Percentiles rank a stretch among this genome's conserved stretches.
Conservation (phyloP, 257 asterid genomes). For the Eustoma russellianum region DNA sequence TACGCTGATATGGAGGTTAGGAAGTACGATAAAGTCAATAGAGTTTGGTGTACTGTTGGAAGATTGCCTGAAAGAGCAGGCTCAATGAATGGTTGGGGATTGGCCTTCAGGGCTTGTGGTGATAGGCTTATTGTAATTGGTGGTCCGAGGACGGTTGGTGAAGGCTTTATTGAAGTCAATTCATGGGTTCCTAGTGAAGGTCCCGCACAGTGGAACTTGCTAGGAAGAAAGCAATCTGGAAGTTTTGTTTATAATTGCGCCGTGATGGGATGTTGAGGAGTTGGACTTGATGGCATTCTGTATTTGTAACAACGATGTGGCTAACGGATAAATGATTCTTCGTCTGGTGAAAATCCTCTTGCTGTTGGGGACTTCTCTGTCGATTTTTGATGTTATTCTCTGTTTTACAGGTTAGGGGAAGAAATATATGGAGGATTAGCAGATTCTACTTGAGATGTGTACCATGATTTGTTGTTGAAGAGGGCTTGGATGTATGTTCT, state of each 20-base stretch:
- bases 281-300: constrained; percentile 16
- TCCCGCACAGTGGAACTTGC: constrained; percentile 50
- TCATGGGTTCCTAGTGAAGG: constrained; percentile 46
- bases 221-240: constrained; percentile 65
- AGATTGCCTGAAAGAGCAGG: constrained; percentile 66
- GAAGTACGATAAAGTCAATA: constrained; percentile 40
- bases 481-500: constrained; percentile 43
- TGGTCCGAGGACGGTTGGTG: constrained; percentile 52
- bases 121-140: constrained; percentile 60
- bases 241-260: constrained; percentile 97
- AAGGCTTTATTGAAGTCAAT: constrained; percentile 43
- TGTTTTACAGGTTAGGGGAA: constrained; percentile 30
- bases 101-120: constrained; percentile 48
- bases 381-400: constrained; percentile 15
- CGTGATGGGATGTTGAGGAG: constrained; percentile 92
- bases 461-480: constrained; percentile 30
- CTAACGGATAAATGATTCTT: constrained; percentile 29
- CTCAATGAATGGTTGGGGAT: constrained; percentile 68
- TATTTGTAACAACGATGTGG: constrained; percentile 16
- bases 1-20: constrained; percentile 73
- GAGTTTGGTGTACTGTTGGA: constrained; percentile 50
- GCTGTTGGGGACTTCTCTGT: constrained; percentile 17
- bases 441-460: constrained; percentile 46
- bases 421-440: constrained; percentile 39
- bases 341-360: constrained; percentile 4